Evolutionary conservation across 2,329 filamentous ascomycete genomes (phyloP), one percentile per base, ranked within the genome.

Genomic region (Pseudogymnoascus sp.): DNA sequence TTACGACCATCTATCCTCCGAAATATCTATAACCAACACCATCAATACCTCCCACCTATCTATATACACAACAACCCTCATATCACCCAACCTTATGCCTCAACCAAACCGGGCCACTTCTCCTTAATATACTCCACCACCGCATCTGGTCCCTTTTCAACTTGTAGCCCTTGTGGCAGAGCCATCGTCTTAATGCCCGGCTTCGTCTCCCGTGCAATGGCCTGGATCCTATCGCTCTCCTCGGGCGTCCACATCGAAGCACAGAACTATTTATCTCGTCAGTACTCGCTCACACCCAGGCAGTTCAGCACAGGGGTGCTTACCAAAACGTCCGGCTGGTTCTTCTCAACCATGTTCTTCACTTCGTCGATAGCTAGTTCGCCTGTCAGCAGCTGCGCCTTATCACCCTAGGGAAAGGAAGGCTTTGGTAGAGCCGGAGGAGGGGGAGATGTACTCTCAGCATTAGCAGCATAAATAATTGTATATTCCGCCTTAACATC

Each of bases 391-490:
- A 29, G 13, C 60, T 44, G 33, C 29, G 2, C 24, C 35, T 65
- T 19, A 61, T 50, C 14, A 47, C 59, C 14, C 13, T 2, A 8
- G 10, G 7, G 33, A 21, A 44, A 24, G n/a, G 21, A 37, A 6
- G 11, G 50, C 47, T 53, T 11, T 44, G 60, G 59, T 24, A 35
- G 21, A 50, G 8, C 56, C 3, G 60, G 13, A 16, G 16, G 33
- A 35, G 7, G 5, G 50, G 6, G 16, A 26, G 5, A 33, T 5
- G 19, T 73, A 87, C 85, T 82, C 44, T 83, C 80, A 69, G 80
- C 83, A 71, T 90, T 89, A 37, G 78, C 84, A 24, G 82, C 78
- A 70, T 89, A 79, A 38, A 81, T 76, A 67, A 90, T 88, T 1
- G 79, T 83, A 73, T 88, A 89, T 40, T 75, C 76, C 63, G 87